These are phyloP conservation scores for Boletus subparvulus DNA, from an alignment of 768 basidiomycete species.

Conservation along the genomic window DNA sequence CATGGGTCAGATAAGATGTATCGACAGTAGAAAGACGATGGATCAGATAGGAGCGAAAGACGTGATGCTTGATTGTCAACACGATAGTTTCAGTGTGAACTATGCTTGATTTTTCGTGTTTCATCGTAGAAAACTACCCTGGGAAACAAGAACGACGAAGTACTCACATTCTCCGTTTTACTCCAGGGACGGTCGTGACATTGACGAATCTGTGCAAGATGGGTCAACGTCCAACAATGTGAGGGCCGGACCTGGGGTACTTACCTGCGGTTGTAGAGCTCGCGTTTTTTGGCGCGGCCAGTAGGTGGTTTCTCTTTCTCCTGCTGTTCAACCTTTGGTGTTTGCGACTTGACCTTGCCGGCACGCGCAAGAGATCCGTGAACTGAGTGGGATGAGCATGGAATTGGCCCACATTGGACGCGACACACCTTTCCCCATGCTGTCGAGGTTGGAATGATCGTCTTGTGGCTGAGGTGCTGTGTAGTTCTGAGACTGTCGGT, in stretches of 20 bases:
- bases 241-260: slow-evolving; percentile 24
- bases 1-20: slow-evolving; percentile 2
- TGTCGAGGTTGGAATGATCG: slow-evolving; percentile 48
- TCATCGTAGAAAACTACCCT: slow-evolving; percentile 23
- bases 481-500: slow-evolving; percentile 37
- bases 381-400: slow-evolving; percentile 46
- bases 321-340: slow-evolving; percentile 95
- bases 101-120: slow-evolving; percentile 63
- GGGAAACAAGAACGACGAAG: slow-evolving; percentile 42
- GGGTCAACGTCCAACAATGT: neutral
- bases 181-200: slow-evolving; percentile 82
- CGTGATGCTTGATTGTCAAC: slow-evolving; percentile 86
- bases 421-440: slow-evolving; percentile 67
- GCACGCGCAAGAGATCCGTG: slow-evolving; percentile 99
- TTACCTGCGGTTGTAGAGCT: slow-evolving; percentile 88
- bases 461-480: slow-evolving; percentile 34
- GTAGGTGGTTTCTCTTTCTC: slow-evolving; percentile 98
- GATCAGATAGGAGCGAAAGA: slow-evolving; percentile 99
- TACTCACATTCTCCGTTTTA: slow-evolving; percentile 94
- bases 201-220: slow-evolving; percentile 71
- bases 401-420: neutral
- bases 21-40: neutral
- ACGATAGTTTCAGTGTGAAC: slow-evolving; percentile 92
- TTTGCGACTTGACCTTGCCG: slow-evolving; percentile 98
- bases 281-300: slow-evolving; percentile 92